Base-by-base conservation (phyloP, 345 rosid species). In the Lenwebbia sp. region DNA sequence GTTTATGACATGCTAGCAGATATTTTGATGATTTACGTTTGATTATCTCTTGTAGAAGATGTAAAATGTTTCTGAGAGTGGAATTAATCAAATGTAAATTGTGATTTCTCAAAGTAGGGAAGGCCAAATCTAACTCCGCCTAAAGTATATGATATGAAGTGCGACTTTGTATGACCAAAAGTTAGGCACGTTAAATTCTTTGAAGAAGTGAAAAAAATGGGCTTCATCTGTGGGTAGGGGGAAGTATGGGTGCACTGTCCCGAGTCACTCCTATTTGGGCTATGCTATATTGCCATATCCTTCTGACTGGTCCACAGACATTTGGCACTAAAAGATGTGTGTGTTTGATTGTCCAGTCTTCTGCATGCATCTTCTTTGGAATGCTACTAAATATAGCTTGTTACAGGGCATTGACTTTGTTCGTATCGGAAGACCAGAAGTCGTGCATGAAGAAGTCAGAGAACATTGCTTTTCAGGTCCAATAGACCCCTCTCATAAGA, bases 371-470 rank as follows among this genome's bases (percentile, higher is more conserved):
- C 37, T 82, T 82, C 40, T 52, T 28, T 52, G 5, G 41, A 21
- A 51, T n/a, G 37, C 84, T 44, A 28, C 37, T 50, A 17, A 28
- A 33, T n/a, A 26, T 74, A 82, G 53, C 22, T 44, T 52, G 74
- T 83, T 86, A 88, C 91, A 96, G 99, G 90, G 93, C 57, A 92
- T 97, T 85, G 96, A 97, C 87, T 97, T 96, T 92, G 54, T 97
- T 88, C 99, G 98, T 54, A 92, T 96, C 82, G 99, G 99, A 91
- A 96, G 99, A 88, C 93, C 86, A 12, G 99, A 94, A 88, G 96
- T 94, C 88, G 95, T 96, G 83, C 98, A 95, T 56, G 93, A 94
- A 84, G 99, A 95, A 89, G 90, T 97, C 84, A 93, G 86, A 88
- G 95, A 87, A 50, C 92, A 94, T 86, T 94, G 98, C 89, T 90